Base-by-base conservation (phyloP, 2,329 filamentous ascomycete genomes). In the Talaromyces albobiverticillius region DNA sequence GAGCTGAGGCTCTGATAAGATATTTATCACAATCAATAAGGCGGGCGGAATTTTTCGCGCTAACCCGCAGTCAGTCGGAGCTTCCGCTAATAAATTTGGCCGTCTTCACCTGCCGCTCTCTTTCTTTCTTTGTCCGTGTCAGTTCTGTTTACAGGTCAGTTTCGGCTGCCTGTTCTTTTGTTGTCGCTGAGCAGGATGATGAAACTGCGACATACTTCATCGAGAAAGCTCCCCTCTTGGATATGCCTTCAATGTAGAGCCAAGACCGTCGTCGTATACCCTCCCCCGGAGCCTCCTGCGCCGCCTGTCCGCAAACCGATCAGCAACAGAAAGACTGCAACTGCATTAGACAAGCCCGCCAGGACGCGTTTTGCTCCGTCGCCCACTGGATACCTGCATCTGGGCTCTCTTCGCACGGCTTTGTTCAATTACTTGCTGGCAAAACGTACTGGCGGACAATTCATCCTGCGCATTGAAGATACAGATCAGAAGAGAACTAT, bases 401-500 rank as follows among this genome's bases (percentile, higher is more conserved):
- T 99, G 11, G 94, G 94, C 3, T 96, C 92, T 0, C 72, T 99
- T 32, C 82, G 94, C 55, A 99, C 94, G 0, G 95, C 95, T 0
- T 74, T 99, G n/a, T 97, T 91, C 76, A 97, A 96, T 66, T 96
- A 93, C 62, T 77, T 99, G 4, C 80, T 95, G n/a, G 92, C 94
- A 0, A 89, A 86, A 64, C 84, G 87, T 2, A 96, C 94, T 0
- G 86, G 88, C 4, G 94, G 94, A 6, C 88, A 95, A 68, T 99
- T 99, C 64, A 74, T 99, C 10, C 76, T 99, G 47, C 85, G 94
- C 9, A 85, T 99, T 59, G 94, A 99, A 75, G 94, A 99, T 70
- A 99, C 94, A 4, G 94, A 97, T 72, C 89, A 90, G 89, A 90
- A 87, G 75, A 85, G 94, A 57, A 86, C 93, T 8, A 84, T 97